Percentiles rank a stretch among this genome's conserved stretches.
phyloP scores from a whole-genome alignment of 2,329 filamentous ascomycete genomes.

The Alternaria consortialis region DNA sequence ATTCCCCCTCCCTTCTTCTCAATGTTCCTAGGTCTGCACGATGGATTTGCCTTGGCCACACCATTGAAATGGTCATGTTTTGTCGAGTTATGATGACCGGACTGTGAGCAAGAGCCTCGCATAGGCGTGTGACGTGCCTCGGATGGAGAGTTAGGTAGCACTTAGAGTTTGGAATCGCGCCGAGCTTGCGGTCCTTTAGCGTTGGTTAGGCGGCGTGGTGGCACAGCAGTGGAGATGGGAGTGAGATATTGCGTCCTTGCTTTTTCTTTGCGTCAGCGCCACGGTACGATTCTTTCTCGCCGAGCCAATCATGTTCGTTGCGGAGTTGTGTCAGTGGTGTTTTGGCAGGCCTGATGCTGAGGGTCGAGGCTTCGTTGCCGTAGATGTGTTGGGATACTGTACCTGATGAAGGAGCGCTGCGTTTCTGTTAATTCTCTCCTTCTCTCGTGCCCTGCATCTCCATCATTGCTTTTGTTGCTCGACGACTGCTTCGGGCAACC shows the following conservation, averaged over 20 bases:
- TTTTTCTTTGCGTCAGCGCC: not conserved
- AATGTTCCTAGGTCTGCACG: not conserved
- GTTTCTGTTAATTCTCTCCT: not conserved
- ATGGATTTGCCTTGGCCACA: not conserved
- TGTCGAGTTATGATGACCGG: not conserved
- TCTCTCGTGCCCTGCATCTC: not conserved
- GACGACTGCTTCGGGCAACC: not conserved
- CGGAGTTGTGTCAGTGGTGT: not conserved
- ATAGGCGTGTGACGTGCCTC: not conserved
- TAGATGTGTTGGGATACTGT: not conserved
- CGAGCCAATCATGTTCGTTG: not conserved
- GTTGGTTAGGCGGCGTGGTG: not conserved
- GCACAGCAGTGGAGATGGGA: constrained; percentile 2
- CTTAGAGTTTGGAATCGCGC: constrained; percentile 4
- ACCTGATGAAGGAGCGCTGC: not conserved
- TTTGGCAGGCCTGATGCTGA: not conserved
- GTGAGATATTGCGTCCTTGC: not conserved
- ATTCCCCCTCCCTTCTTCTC: not conserved
- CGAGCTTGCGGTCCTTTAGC: constrained; percentile 3
- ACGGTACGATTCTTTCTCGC: constrained; percentile 1
- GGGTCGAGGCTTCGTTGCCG: not conserved
- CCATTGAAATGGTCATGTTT: not conserved
- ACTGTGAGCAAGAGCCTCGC: not conserved
- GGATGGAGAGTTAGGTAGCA: not conserved
- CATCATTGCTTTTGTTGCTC: not conserved